Base-by-base conservation (phyloP, 228 moss, liverwort and hornwort species). In the Sphagnum fallax region DNA sequence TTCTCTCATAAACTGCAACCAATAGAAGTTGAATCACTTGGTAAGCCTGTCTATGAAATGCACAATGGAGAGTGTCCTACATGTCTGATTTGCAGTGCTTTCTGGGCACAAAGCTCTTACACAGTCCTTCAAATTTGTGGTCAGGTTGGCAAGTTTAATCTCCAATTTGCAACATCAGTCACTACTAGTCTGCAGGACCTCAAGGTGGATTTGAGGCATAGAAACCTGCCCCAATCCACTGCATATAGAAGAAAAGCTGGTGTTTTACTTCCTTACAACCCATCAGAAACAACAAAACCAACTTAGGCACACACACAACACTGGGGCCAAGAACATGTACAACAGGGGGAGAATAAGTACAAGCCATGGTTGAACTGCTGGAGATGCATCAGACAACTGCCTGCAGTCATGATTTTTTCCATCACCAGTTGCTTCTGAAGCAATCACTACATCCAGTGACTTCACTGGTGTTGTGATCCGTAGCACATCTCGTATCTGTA, bases 1-100 rank as follows among this genome's bases (percentile, higher is more conserved):
- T 53, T 96, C 89, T 61, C 91, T 82, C 18, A 89, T 71, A 66
- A 78, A 78, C 78, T 83, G 71, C 60, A 55, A 70, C 15, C 49
- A 52, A 59, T 52, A 8, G 50, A 32, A 32, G 32, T 32, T 32
- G 32, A 55, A 55, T 55, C 8, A 8, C 55, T 8, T 8, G 55
- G 55, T 55, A 55, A 55, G 55, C 12, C 8, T 55, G 32, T 32
- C 32, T 32, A 32, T 32, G 32, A 32, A 32, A 32, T 32, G 32
- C 32, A 32, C 32, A 32, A 32, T 32, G 32, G 32, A 32, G 32
- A 32, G 32, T 32, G 32, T 32, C 32, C 32, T 32, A 2, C 32
- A 32, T 32, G 2, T 32, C 2, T 32, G 32, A 32, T 32, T 32
- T 32, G 32, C 32, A 32, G 32, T 32, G 32, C 32, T 32, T 32